These are phyloP conservation scores for Rosa rugosa DNA, from an alignment of 306 rosid species.

Conservation along the genomic window DNA sequence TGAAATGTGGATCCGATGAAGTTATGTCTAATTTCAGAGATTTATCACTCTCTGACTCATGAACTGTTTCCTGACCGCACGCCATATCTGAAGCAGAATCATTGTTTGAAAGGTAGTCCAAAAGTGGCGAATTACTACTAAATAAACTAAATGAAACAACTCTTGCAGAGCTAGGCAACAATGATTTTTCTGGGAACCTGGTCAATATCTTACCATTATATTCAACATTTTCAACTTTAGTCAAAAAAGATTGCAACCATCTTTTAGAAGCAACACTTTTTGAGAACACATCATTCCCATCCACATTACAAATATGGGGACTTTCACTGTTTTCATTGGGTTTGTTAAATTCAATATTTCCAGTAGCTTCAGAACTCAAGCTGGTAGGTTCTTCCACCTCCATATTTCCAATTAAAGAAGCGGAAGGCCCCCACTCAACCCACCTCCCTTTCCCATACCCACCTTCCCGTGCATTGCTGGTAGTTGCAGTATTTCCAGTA, in stretches of 20 bases:
- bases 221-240: constrained; percentile 52
- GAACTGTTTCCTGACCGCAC: constrained; percentile 38
- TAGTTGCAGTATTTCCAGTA: constrained; percentile 28
- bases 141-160: constrained; percentile 83
- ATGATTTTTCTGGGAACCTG: constrained; percentile 62
- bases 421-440: constrained; percentile 83
- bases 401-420: constrained; percentile 35
- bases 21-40: constrained; percentile 33
- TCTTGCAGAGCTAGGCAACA: constrained; percentile 64
- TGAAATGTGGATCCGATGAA: constrained; percentile 31
- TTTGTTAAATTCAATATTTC: constrained; percentile 30
- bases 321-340: constrained; percentile 42
- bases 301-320: constrained; percentile 7
- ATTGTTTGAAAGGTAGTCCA: constrained; percentile 38
- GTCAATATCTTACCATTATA: constrained; percentile 58
- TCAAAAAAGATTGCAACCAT: constrained; percentile 69
- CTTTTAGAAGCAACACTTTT: constrained; percentile 46
- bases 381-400: constrained; percentile 41
- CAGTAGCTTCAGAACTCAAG: constrained; percentile 31
- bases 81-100: constrained; percentile 37
- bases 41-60: constrained; percentile 30
- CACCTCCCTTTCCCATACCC: constrained; percentile 66
- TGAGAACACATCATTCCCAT: constrained; percentile 24
- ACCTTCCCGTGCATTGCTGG: constrained; percentile 36
- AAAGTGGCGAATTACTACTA: constrained; percentile 42